Percentiles rank a stretch among this genome's conserved stretches.
Conservation (phyloP, 2,329 filamentous ascomycete genomes). For the Trichoderma gracile region DNA sequence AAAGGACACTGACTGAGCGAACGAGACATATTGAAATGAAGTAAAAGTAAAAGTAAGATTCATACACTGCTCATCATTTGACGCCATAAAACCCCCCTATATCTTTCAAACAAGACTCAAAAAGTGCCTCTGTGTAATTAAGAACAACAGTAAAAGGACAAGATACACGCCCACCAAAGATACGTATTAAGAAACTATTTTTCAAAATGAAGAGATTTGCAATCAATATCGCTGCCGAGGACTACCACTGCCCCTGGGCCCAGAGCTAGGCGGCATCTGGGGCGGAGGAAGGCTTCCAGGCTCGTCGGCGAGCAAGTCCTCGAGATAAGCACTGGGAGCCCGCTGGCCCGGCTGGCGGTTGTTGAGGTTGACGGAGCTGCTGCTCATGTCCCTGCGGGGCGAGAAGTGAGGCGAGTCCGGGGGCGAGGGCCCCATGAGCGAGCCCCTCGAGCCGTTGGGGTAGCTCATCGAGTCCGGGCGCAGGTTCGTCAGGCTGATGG, state of each 20-base stretch:
- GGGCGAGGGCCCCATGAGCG: conserved; percentile 53
- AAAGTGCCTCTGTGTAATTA: background rate
- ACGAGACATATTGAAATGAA: background rate
- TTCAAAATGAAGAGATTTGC: background rate
- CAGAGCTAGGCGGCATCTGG: conserved; percentile 37
- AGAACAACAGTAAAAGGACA: background rate
- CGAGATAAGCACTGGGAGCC: conserved; percentile 84
- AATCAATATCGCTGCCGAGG: conserved; percentile 35
- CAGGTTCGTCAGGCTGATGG: conserved; percentile 63
- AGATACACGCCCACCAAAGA: background rate
- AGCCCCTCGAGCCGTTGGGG: conserved; percentile 43
- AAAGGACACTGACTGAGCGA: no score
- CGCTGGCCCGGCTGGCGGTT: conserved; percentile 61
- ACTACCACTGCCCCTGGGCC: conserved; percentile 27
- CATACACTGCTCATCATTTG: conserved; percentile 12
- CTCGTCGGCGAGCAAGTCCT: conserved; percentile 84
- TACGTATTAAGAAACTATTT: background rate
- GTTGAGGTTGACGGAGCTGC: conserved; percentile 67
- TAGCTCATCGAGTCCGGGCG: conserved; percentile 59
- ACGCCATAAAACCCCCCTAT: conserved; percentile 7
- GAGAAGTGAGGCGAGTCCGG: conserved; percentile 64
- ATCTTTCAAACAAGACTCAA: background rate
- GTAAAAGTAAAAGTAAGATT: background rate
- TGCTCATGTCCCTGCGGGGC: conserved; percentile 55
- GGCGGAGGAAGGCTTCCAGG: conserved; percentile 52